These are phyloP conservation scores for Penicillium brasilianum DNA, from an alignment of 2,329 filamentous ascomycete species.

Conservation along the genomic window DNA sequence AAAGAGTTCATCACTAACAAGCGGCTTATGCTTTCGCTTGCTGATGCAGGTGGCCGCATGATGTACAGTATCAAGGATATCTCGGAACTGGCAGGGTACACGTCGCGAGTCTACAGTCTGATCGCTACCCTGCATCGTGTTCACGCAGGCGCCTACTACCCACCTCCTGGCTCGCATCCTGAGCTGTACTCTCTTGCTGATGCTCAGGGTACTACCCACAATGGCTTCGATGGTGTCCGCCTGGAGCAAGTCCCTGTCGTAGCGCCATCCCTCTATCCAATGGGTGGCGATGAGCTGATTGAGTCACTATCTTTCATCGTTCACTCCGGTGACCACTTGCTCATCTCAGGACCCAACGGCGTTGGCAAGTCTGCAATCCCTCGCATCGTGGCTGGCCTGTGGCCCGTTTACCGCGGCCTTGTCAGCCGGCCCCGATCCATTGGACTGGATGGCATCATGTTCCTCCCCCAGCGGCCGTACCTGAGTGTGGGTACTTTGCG, in stretches of 20 bases:
- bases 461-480: slow-evolving; percentile 92
- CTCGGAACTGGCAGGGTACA: slow-evolving; percentile 93
- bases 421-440: slow-evolving; percentile 82
- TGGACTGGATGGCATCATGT: slow-evolving; percentile 95
- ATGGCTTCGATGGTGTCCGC: slow-evolving; percentile 91
- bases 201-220: slow-evolving; percentile 90
- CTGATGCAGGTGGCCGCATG: slow-evolving; percentile 95
- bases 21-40: slow-evolving; percentile 93
- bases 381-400: slow-evolving; percentile 86
- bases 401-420: slow-evolving; percentile 93
- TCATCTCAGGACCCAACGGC: slow-evolving; percentile 94
- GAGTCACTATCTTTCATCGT: slow-evolving; percentile 89
- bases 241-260: slow-evolving; percentile 93
- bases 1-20: slow-evolving; percentile 99
- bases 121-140: slow-evolving; percentile 94
- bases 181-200: slow-evolving; percentile 91
- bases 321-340: slow-evolving; percentile 85
- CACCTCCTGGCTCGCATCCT: slow-evolving; percentile 66
- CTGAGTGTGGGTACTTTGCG: slow-evolving; percentile 89
- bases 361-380: slow-evolving; percentile 90
- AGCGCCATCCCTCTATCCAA: slow-evolving; percentile 84
- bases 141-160: slow-evolving; percentile 85
- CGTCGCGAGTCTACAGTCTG: slow-evolving; percentile 91
- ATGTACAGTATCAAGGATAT: slow-evolving; percentile 99
- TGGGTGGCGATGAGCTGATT: slow-evolving; percentile 88